Evolutionary conservation across 2,329 filamentous ascomycete species (phyloP), one percentile per base, ranked within the genome.

Genomic region (Talaromyces amestolkiae): DNA sequence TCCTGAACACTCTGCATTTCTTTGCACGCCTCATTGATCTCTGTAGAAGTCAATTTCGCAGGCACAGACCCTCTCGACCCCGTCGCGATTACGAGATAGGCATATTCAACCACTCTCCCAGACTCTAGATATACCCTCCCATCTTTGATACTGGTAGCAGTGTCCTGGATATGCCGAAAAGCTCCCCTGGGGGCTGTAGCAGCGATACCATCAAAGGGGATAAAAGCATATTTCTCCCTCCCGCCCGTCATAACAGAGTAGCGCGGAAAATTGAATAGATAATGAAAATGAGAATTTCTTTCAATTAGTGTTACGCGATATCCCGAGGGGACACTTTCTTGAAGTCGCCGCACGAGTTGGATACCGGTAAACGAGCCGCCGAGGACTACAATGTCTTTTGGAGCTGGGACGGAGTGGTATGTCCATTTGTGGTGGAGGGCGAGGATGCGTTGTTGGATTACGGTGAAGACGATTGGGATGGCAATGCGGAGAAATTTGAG

Each of bases 211-310:
- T 58, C 27, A 33, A 58, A 63, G 27, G 61, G 61, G 19, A 63
- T 35, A 47, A 63, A 63, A 1, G 49, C 61, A 54, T 63, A 58
- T 15, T 45, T 53, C 7, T 63, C 61, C 45, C 45, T 49, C 22
- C 56, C 49, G 3, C 51, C 61, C 7, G 53, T 35, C 24, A 63
- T n/a, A 17, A 63, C 61, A n/a, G 61, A 63, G 27, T 63, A 63
- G 15, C 61, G 22, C 7, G 53, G 37, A 27, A 58, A 63, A n/a
- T 63, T 63, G 53, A 63, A 47, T 8, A 63, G n/a, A 11, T 58
- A 63, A 53, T 63, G 54, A 10, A 63, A 63, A 49, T 63, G 61
- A 10, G 61, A 63, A 17, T 63, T 63, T 13, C 27, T 58, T n/a
- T 63, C 61, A 9, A 63, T 58, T 2, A 58, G 41, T 11, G 53